A percentile compares a stretch with the other conserved stretches of the same genome.
Evolutionary conservation across 768 basidiomycete genomes (phyloP).

Genomic region (Neoboletus brunneissimus): DNA sequence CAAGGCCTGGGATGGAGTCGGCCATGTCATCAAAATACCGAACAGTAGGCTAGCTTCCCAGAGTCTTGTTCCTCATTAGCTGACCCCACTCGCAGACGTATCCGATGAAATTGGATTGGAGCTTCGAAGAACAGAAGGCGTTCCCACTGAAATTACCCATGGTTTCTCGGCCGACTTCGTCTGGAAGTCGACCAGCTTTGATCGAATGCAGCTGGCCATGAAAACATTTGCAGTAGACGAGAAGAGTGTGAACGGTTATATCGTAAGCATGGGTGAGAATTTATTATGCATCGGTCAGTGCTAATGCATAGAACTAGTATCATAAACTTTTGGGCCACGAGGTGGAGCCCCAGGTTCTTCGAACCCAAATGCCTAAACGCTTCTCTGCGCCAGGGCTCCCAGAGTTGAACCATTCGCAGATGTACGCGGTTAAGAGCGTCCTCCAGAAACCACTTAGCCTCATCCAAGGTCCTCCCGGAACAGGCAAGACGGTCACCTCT

Average conservation of each 20-base stretch:
- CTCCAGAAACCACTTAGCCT: slow-evolving; percentile 96
- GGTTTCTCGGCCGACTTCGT: slow-evolving; percentile 98
- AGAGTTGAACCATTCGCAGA: slow-evolving; percentile 98
- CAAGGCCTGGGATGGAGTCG: slow-evolving; percentile 95
- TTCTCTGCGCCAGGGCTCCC: slow-evolving; percentile 97
- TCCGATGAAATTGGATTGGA: slow-evolving; percentile 98
- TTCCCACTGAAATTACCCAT: slow-evolving; percentile 90
- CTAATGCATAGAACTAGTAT: slow-evolving; percentile 55
- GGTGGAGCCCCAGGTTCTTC: slow-evolving; percentile 87
- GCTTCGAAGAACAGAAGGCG: slow-evolving; percentile 84
- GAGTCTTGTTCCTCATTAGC: background rate
- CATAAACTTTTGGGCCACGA: slow-evolving; percentile 99
- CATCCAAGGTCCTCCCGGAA: slow-evolving; percentile 98
- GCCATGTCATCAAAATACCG: slow-evolving; percentile 98
- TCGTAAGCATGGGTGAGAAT: slow-evolving; percentile 52
- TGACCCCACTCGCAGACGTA: slow-evolving; percentile 60
- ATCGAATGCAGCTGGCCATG: slow-evolving; percentile 99
- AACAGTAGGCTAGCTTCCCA: slow-evolving; percentile 66
- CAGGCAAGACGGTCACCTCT: slow-evolving; percentile 98
- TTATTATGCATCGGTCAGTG: background rate
- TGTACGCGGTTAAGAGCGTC: slow-evolving; percentile 99
- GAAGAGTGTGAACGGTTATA: slow-evolving; percentile 98
- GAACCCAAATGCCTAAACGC: slow-evolving; percentile 93
- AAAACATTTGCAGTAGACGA: slow-evolving; percentile 99
- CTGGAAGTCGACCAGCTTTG: slow-evolving; percentile 99